Base-by-base conservation (phyloP, 495 filamentous ascomycete species). In the Neurospora sp. region DNA sequence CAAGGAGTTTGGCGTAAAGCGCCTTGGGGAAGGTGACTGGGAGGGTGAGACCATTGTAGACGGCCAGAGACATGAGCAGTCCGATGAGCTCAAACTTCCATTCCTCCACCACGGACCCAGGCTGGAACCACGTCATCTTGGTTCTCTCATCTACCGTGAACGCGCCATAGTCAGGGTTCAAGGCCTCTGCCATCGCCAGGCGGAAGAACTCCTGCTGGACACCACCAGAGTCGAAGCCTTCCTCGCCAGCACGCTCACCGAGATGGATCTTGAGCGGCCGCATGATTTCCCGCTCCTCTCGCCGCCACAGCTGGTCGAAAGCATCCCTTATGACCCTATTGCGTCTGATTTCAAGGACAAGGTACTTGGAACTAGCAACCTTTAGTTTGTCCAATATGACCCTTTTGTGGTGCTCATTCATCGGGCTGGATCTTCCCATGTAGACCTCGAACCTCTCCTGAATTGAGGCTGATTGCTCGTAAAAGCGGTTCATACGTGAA, bases 181-280 rank as follows among this genome's bases (percentile, higher is more conserved):
- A 83, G 4, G 91, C 92, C 78, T 97, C 91, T 6, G 85, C 88
- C 76, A 97, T 89, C 71, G 92, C 89, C 44, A 97, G 77, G 40
- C 92, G 89, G 83, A 99, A 98, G 82, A 97, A 98, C 74, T 99
- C 96, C 78, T 95, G 94, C 74, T 97, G 93, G 5, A 98, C 93
- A 70, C 96, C 96, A 72, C 96, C 96, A 72, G 94, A 92, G 82
- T 99, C 96, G 23, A 95, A 86, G 2, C 96, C 96, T 78, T 96
- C 91, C 82, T 98, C 96, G 18, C 94, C 93, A 73, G 87, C 86
- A 27, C 90, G 86, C 78, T 92, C 91, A 5, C 93, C 93, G 76
- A 98, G 89, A 62, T 92, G 90, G 39, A 99, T 92, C 75, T 97
- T 97, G 38, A 99, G 83, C 0, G 96, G 96, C 39, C 91, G 88